These are phyloP conservation scores for Cyclotella choctawhatcheeana DNA, from an alignment of 108 stramenopile genomes.

Conservation along the genomic window DNA sequence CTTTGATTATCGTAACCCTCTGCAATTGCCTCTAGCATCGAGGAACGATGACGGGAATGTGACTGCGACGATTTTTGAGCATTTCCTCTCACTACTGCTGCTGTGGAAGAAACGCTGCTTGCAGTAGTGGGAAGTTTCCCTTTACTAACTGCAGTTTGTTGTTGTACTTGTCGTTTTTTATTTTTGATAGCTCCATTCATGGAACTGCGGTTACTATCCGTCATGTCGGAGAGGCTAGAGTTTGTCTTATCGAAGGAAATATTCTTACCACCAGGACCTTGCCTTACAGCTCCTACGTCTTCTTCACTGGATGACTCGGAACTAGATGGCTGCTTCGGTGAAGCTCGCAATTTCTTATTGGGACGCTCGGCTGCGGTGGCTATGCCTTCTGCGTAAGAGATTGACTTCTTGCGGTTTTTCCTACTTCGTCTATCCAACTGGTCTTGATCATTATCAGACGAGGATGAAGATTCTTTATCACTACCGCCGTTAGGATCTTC, in stretches of 20 bases:
- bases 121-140: slow-evolving; percentile 1
- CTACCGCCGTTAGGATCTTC: slow-evolving; percentile 10
- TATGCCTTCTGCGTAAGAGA: background rate
- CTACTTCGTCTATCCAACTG: slow-evolving; percentile 2
- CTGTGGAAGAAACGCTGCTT: slow-evolving; percentile 71
- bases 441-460: background rate
- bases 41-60: background rate
- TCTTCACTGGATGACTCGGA: slow-evolving; percentile 43
- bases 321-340: slow-evolving; percentile 7
- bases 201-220: slow-evolving; percentile 69
- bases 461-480: slow-evolving; percentile 9
- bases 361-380: background rate
- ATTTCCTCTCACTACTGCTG: slow-evolving; percentile 59
- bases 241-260: slow-evolving; percentile 60
- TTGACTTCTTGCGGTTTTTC: slow-evolving; percentile 28
- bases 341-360: background rate
- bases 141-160: background rate
- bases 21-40: background rate
- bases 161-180: background rate
- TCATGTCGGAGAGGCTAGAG: slow-evolving; percentile 73
- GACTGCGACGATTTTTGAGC: slow-evolving; percentile 20
- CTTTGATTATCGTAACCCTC: slow-evolving; percentile 2
- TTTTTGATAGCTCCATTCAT: slow-evolving; percentile 32
- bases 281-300: slow-evolving; percentile 25
- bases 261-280: slow-evolving; percentile 53